Percentiles rank a stretch among this genome's conserved stretches.
Evolutionary conservation across 441 rosid genomes (phyloP).

Genomic region (Euphorbia corollata): DNA sequence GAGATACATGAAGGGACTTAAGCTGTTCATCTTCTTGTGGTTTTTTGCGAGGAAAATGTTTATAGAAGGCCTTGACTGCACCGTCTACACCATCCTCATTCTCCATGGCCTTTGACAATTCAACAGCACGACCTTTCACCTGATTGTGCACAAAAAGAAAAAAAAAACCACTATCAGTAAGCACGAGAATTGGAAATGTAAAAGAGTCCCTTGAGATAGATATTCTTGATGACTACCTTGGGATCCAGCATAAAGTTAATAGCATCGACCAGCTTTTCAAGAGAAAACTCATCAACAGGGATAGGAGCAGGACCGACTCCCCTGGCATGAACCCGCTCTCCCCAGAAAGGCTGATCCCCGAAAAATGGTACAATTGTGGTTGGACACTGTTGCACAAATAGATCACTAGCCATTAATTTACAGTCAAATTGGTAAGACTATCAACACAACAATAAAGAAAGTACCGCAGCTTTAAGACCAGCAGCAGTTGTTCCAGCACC

Average conservation of each 20-base stretch:
- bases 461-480: conserved; percentile 87
- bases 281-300: conserved; percentile 80
- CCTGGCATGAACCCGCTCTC: conserved; percentile 76
- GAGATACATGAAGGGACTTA: conserved; percentile 29
- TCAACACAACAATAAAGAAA: not conserved
- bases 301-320: conserved; percentile 92
- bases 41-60: conserved; percentile 55
- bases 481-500: conserved; percentile 99
- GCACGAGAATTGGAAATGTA: too few species aligned
- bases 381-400: conserved; percentile 55
- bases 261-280: conserved; percentile 62
- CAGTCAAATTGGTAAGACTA: not conserved
- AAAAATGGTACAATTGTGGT: conserved; percentile 90
- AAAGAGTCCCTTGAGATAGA: not conserved
- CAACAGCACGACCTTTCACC: conserved; percentile 77
- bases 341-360: conserved; percentile 99
- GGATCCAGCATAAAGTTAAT: conserved; percentile 69
- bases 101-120: conserved; percentile 84
- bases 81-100: conserved; percentile 91
- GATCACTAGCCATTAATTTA: not conserved
- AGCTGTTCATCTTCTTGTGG: conserved; percentile 20
- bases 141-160: conserved; percentile 17
- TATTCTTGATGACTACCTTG: conserved; percentile 30
- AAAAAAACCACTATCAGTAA: too few species aligned
- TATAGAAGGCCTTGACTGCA: conserved; percentile 87